These are phyloP conservation scores for Vaccinium darrowii DNA, from an alignment of 148 eudicot species.

Conservation along the genomic window DNA sequence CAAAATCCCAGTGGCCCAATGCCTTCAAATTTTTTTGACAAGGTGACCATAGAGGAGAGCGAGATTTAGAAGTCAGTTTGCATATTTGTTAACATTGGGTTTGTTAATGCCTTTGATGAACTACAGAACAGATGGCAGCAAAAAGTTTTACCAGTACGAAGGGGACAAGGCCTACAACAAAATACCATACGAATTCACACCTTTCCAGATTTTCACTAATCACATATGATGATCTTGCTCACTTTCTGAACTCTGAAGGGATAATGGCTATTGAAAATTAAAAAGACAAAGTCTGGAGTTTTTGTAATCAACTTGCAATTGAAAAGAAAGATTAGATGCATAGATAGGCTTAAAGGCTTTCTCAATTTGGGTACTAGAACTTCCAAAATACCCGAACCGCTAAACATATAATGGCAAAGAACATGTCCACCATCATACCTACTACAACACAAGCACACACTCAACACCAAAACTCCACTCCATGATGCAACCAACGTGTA, in stretches of 20 bases:
- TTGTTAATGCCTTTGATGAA: not conserved
- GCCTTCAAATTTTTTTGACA: not conserved
- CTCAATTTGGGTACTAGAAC: not conserved
- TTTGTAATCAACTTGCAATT: not conserved
- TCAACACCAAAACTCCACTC: not conserved
- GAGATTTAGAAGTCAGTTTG: not conserved
- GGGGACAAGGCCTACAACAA: not conserved
- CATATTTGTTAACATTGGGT: not conserved
- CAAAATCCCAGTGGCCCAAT: not conserved
- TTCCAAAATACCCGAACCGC: not conserved
- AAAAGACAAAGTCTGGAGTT: not conserved
- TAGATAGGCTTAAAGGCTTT: not conserved
- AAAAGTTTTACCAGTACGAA: not conserved
- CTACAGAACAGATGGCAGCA: not conserved
- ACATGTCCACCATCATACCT: not conserved
- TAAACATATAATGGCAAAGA: not conserved
- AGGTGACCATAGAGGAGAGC: not conserved
- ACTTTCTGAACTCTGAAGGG: not conserved
- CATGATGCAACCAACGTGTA: not conserved
- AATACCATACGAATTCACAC: not conserved
- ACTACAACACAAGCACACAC: not conserved
- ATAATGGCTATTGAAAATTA: not conserved
- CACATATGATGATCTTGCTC: not conserved
- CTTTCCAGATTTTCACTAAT: not conserved
- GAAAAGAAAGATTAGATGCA: not conserved